phyloP scores from a whole-genome alignment of 2,329 filamentous ascomycete genomes.

The Cyclaneusma minus region DNA sequence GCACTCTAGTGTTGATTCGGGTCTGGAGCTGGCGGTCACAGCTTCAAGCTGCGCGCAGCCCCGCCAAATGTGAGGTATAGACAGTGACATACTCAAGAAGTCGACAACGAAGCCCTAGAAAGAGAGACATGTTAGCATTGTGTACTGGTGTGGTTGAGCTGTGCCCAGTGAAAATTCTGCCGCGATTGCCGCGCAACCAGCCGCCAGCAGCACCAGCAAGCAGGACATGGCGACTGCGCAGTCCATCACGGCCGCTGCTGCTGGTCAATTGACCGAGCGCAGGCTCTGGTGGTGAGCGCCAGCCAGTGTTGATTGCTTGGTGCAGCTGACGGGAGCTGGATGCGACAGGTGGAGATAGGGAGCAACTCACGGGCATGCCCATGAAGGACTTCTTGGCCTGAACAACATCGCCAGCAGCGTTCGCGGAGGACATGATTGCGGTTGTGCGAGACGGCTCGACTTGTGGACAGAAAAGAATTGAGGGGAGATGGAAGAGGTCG shows the following conservation, averaged over 20 bases:
- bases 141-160: constrained; percentile 5
- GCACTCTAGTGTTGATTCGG: too few relatives aligned
- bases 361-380: constrained; percentile 50
- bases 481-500: constrained; percentile 36
- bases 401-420: constrained; percentile 34
- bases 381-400: constrained; percentile 40
- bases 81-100: constrained; percentile 80
- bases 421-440: constrained; percentile 17
- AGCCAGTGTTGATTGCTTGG: too few relatives aligned
- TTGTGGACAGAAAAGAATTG: constrained; percentile 33
- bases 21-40: not conserved
- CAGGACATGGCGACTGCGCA: constrained; percentile 2
- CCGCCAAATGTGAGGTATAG: constrained; percentile 5
- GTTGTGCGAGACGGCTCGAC: constrained; percentile 18
- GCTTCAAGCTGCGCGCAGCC: not conserved
- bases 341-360: too few relatives aligned
- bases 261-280: too few relatives aligned
- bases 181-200: constrained; percentile 3
- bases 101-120: constrained; percentile 81
- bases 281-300: too few relatives aligned
- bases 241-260: too few relatives aligned
- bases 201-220: constrained; percentile 7
- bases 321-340: too few relatives aligned
- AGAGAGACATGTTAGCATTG: constrained; percentile 11
- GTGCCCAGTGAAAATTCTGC: constrained; percentile 7